Evolutionary conservation across 345 rosid species (phyloP).

Genomic region (Leavenworthia alabamica): DNA sequence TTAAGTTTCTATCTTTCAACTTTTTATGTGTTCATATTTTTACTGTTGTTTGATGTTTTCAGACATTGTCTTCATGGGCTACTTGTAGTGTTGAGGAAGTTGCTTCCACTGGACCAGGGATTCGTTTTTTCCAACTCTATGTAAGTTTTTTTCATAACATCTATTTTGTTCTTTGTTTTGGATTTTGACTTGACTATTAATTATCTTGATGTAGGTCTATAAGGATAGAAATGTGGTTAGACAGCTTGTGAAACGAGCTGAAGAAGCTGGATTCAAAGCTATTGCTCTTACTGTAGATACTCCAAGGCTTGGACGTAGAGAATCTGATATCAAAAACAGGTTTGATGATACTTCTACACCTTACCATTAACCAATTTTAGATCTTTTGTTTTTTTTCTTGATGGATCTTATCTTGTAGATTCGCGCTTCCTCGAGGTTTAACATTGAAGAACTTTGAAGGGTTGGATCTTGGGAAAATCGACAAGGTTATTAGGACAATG

Average conservation of each 20-base stretch:
- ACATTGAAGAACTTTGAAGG: constrained; percentile 95
- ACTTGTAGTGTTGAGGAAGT: constrained; percentile 91
- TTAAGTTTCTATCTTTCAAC: not conserved
- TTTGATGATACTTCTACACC: constrained; percentile 7
- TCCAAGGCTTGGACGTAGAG: constrained; percentile 90
- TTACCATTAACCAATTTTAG: no score
- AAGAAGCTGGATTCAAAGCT: constrained; percentile 88
- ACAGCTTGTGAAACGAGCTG: constrained; percentile 86
- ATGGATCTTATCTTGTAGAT: no score
- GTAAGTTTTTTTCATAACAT: no score
- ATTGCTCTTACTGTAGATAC: constrained; percentile 92
- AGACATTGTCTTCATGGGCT: constrained; percentile 90
- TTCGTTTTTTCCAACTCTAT: constrained; percentile 83
- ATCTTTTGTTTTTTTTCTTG: no score
- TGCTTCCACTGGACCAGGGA: constrained; percentile 86
- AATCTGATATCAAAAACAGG: constrained; percentile 93
- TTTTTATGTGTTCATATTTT: not conserved
- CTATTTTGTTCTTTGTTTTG: no score
- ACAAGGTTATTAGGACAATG: constrained; percentile 28
- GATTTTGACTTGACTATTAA: constrained; percentile 1
- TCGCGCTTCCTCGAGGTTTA: constrained; percentile 67
- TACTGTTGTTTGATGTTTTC: constrained; percentile 33
- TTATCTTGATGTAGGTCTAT: no score
- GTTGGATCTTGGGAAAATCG: constrained; percentile 86
- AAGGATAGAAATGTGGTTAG: constrained; percentile 74